Evolutionary conservation across 192 early-diverging fungal genomes (phyloP), one percentile per base, ranked within the genome.

Genomic region (Coemansia sp.): DNA sequence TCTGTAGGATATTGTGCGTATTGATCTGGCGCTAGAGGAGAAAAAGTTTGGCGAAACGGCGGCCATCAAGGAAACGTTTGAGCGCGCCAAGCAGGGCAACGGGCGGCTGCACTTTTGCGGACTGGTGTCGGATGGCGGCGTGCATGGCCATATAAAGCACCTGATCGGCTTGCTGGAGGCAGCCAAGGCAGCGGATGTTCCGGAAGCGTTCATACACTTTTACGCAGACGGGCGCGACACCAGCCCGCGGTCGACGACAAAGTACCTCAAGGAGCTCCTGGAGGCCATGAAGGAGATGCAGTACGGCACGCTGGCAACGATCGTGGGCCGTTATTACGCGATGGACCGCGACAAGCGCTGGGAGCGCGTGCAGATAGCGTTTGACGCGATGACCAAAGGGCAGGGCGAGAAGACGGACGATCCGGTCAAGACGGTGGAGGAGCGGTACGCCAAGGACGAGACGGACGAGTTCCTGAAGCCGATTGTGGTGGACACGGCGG

Each of bases 301-400:
- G 60, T 97, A 94, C 77, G 94, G 96, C 53, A 80, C 81, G 60
- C 42, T 99, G n/a, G 94, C 96, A 11, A 93, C 92, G 28, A 86
- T 98, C 48, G 80, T 86, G 10, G 97, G 97, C 21, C 87, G 97
- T 44, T 99, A 99, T 87, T 99, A 97, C 70, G 96, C 96, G 52
- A 99, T 99, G 97, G 97, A 99, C 76, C 91, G 97, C 71, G 97
- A 99, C 79, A 99, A 99, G 87, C 89, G 97, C 56, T 99, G 97
- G 97, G 97, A 99, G 83, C 86, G 97, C 49, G 69, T 98, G 45
- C 85, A 95, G 83, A 76, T 93, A 36, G 97, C 97, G 31, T 88
- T 94, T 62, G 94, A 99, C 45, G 93, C 82, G 34, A 75, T 98
- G 65, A 87, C 89, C 30, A 75, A 83, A 61, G 89, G 84, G 39